Percentiles rank a stretch among this genome's conserved stretches.
Evolutionary conservation across 192 early-diverging fungal species (phyloP).

Genomic region (Backusella circina): DNA sequence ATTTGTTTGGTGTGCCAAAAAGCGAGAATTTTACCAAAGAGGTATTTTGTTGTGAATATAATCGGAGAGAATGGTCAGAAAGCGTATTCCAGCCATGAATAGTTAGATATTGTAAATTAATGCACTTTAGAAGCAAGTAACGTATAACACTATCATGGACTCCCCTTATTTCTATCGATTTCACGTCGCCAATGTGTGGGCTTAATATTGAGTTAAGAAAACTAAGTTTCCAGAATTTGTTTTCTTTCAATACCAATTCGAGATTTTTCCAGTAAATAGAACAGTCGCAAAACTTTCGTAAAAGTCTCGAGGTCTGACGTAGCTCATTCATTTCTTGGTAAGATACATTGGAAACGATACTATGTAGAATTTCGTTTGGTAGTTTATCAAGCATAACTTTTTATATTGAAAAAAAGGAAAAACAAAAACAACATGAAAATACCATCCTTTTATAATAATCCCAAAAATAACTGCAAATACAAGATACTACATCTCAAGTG

Average conservation of each 20-base stretch:
- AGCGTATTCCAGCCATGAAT: conserved; percentile 20
- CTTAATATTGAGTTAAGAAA: neutral
- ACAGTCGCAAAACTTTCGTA: neutral
- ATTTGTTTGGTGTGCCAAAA: neutral
- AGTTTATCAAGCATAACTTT: neutral
- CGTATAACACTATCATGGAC: conserved; percentile 2
- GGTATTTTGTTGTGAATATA: neutral
- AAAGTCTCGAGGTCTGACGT: neutral
- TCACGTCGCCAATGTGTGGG: neutral
- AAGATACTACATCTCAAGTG: neutral
- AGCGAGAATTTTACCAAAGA: neutral
- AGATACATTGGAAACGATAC: conserved; percentile 1
- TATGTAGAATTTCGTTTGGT: conserved; percentile 7
- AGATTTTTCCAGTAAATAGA: neutral
- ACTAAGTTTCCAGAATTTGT: neutral
- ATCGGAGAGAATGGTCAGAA: conserved; percentile 9
- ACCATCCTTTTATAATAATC: neutral
- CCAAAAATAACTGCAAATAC: neutral
- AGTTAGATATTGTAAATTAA: conserved; percentile 9
- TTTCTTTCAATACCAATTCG: neutral
- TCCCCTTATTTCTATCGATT: neutral
- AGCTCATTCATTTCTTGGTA: neutral
- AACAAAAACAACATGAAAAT: neutral
- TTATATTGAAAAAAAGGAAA: neutral
- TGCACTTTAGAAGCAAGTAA: conserved; percentile 1